phyloP scores from a whole-genome alignment of 257 asterid genomes.

The Solanum rostratum region DNA sequence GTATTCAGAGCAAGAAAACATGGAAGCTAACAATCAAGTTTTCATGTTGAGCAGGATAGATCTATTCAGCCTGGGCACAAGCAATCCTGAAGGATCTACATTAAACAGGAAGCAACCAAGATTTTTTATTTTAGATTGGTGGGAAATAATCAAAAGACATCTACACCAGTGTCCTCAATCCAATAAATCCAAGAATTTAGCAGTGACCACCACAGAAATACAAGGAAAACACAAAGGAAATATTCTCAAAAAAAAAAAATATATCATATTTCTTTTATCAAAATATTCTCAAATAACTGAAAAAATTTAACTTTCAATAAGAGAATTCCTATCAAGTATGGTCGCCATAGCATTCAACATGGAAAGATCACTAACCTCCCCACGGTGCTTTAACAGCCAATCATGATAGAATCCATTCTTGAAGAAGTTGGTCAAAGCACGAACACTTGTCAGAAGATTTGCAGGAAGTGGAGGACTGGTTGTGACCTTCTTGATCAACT shows the following conservation, averaged over 20 bases:
- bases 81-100: background rate
- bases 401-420: constrained; percentile 39
- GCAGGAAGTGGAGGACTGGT: constrained; percentile 67
- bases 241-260: background rate
- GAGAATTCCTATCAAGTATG: background rate
- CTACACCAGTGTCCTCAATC: background rate
- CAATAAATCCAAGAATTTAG: background rate
- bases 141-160: background rate
- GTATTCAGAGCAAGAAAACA: background rate
- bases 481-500: constrained; percentile 74
- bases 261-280: background rate
- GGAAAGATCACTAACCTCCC: constrained; percentile 50
- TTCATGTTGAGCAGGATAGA: background rate
- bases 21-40: background rate
- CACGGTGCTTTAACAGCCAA: constrained; percentile 61
- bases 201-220: background rate
- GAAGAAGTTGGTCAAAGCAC: constrained; percentile 80
- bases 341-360: background rate
- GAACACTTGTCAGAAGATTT: constrained; percentile 79
- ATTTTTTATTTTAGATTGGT: background rate
- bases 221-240: background rate
- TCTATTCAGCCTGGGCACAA: background rate
- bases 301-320: background rate
- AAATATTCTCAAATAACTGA: background rate
- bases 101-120: background rate